phyloP scores from a whole-genome alignment of 345 rosid genomes.

The Eucalyptus sp. region DNA sequence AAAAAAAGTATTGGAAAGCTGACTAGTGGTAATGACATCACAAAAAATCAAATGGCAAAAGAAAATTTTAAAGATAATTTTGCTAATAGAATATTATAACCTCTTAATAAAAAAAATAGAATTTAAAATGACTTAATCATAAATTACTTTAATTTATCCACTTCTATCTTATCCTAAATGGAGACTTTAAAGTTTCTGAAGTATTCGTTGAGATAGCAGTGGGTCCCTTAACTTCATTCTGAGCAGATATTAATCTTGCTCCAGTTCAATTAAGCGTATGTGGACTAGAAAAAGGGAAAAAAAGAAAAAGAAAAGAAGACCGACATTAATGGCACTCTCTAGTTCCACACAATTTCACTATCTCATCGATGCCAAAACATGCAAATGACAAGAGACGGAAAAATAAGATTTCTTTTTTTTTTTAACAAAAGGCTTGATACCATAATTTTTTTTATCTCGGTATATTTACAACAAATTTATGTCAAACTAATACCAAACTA shows the following conservation, averaged over 20 bases:
- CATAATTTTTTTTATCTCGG: accelerated
- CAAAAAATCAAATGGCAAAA: neutral
- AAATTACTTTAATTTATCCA: neutral
- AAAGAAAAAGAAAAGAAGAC: neutral
- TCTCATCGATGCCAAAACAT: neutral
- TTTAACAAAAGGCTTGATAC: no score
- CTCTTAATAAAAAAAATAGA: neutral
- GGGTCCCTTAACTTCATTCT: neutral
- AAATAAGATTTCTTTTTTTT: no score
- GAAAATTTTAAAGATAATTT: neutral
- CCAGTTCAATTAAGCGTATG: neutral
- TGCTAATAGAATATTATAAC: neutral
- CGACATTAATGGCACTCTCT: neutral
- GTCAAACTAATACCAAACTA: no score
- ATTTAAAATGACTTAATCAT: neutral
- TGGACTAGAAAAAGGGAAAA: neutral
- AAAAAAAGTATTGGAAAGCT: neutral
- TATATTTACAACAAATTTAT: no score
- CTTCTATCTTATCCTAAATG: neutral
- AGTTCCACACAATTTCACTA: neutral
- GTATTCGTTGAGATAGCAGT: neutral
- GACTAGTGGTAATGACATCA: neutral
- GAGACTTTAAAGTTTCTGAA: neutral
- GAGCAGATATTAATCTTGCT: neutral
- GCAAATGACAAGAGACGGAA: neutral